Conservation (phyloP, 306 rosid species). For the Fragaria vesca region DNA sequence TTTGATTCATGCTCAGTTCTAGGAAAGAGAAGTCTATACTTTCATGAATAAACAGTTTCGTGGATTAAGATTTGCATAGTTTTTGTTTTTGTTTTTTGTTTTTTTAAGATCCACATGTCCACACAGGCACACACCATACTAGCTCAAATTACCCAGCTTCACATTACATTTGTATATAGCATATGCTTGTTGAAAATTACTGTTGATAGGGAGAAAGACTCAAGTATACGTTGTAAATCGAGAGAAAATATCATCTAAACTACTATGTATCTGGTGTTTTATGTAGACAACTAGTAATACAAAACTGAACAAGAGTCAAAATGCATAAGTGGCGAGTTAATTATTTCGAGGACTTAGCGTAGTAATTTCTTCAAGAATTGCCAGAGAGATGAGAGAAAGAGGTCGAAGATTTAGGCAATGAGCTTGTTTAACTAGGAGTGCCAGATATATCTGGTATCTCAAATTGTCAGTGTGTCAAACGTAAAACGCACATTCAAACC, state of each 20-base stretch:
- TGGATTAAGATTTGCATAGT: not conserved
- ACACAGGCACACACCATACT: not conserved
- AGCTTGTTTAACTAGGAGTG: not conserved
- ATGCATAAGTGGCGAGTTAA: not conserved
- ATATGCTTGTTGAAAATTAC: not conserved
- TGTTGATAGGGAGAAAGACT: not conserved
- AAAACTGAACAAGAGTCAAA: not conserved
- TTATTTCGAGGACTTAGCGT: not conserved
- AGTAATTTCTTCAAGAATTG: not conserved
- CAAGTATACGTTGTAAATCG: not conserved
- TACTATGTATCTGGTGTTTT: not conserved
- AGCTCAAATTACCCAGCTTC: not conserved
- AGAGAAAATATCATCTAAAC: not conserved
- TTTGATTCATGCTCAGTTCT: not conserved
- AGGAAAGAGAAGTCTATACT: not conserved
- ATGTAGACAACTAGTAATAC: not conserved
- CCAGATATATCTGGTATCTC: not conserved
- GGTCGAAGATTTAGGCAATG: not conserved
- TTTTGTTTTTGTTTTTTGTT: not conserved
- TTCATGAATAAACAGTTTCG: not conserved
- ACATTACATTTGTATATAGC: not conserved
- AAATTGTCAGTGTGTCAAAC: not conserved
- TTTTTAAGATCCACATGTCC: not conserved
- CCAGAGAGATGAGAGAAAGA: not conserved
- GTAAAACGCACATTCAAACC: not conserved